These are phyloP conservation scores for Amaranthus palmeri DNA, from an alignment of 148 eudicot species.

Conservation along the genomic window DNA sequence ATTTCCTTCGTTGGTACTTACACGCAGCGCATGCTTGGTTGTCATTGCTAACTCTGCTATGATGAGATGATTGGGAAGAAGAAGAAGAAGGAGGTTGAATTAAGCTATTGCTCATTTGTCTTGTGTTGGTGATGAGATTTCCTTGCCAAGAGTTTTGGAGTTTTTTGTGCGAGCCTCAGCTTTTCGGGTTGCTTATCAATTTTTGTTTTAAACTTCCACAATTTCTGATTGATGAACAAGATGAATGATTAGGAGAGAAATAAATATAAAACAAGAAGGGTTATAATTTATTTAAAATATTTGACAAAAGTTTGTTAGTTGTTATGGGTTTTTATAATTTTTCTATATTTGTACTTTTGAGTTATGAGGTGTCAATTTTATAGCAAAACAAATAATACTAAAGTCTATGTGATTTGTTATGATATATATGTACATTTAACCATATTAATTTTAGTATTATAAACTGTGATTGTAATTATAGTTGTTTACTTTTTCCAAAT, in stretches of 20 bases:
- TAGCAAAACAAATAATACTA: neutral
- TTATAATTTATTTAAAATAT: neutral
- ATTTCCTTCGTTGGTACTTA: slow-evolving; percentile 73
- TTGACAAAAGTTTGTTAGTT: slow-evolving; percentile 13
- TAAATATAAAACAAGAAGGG: neutral
- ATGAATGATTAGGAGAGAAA: slow-evolving; percentile 33
- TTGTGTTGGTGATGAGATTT: slow-evolving; percentile 34
- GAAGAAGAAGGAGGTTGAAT: neutral
- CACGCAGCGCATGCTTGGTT: slow-evolving; percentile 88
- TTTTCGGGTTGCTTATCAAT: slow-evolving; percentile 25
- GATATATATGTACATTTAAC: slow-evolving; percentile 1
- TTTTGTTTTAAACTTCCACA: slow-evolving; percentile 27
- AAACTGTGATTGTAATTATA: no score
- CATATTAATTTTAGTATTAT: neutral
- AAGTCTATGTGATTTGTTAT: neutral
- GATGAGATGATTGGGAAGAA: neutral
- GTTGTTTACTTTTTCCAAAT: no score
- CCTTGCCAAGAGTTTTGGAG: slow-evolving; percentile 53
- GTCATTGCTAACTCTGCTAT: slow-evolving; percentile 29
- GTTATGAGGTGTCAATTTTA: slow-evolving; percentile 13
- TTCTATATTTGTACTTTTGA: slow-evolving; percentile 14
- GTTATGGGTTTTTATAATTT: slow-evolving; percentile 5
- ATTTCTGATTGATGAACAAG: slow-evolving; percentile 33
- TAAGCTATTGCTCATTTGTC: slow-evolving; percentile 16
- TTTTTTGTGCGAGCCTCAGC: slow-evolving; percentile 18